Base-by-base conservation (phyloP, 306 rosid species). In the Mimosa pudica region DNA sequence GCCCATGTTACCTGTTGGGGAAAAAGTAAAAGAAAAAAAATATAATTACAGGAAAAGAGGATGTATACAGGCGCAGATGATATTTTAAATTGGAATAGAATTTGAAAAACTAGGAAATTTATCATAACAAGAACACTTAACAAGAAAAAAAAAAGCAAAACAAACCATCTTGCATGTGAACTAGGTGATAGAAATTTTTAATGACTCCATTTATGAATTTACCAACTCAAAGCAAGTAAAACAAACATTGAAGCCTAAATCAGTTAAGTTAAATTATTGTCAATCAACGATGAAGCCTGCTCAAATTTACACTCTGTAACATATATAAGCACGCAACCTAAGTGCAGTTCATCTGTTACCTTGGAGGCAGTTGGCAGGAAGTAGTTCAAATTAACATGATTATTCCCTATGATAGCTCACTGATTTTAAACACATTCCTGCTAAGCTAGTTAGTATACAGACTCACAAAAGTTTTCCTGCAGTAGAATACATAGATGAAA, bases 1-100 rank as follows among this genome's bases (percentile, higher is more conserved):
- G 98, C 98, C 97, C 98, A 94, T 38, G 91, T 89, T 60, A 94
- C 94, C 98, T 94, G 89, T 77, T 81, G 46, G 80, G 81, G 82
- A 74, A 78, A 7, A 65, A 74, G 75, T 64, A 69, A 42, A 11
- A 47, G 65, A 5, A 57, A 75, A 57, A 75, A 47, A n/a, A 24
- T 32, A 55, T 30, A 45, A 83, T 78, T 32, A 42, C 47, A 9
- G 69, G 44, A 30, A 38, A 38, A 30, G 24, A 80, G 61, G 9
- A 45, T 49, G 11, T 8, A 51, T n/a, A 41, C 45, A 49, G 9
- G 8, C 24, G 46, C 36, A 70, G 47, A 38, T 76, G 68, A 63
- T 38, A 38, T 67, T 3, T 17, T 45, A 33, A 66, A 49, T 66
- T 61, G 7, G 20, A 17, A 73, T 16, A 48, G 8, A 64, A 11